These are phyloP conservation scores for Magnolia kwangsiensis DNA, from an alignment of 164 flowering plant genomes.

Conservation along the genomic window DNA sequence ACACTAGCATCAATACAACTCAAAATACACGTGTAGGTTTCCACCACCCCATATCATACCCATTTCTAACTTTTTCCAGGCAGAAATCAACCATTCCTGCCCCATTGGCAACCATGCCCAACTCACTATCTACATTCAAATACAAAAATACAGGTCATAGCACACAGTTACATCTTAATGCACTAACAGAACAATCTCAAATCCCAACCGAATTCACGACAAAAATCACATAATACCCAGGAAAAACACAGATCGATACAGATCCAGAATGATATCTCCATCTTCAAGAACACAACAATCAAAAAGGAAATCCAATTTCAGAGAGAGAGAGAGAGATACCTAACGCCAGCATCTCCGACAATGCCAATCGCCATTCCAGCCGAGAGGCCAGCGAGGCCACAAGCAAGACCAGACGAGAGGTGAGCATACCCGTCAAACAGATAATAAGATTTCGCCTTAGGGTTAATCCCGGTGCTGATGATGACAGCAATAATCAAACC, in stretches of 20 bases:
- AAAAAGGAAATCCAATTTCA: background rate
- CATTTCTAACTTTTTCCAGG: too few species aligned
- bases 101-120: too few species aligned
- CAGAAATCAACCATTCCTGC: too few species aligned
- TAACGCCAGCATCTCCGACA: slow-evolving; percentile 88
- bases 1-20: too few species aligned
- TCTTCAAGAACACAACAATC: background rate
- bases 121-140: too few species aligned
- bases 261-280: background rate
- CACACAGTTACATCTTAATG: too few species aligned
- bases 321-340: slow-evolving; percentile 30
- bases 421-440: slow-evolving; percentile 89
- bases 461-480: slow-evolving; percentile 88
- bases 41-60: too few species aligned
- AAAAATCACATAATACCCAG: background rate
- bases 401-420: slow-evolving; percentile 81
- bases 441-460: slow-evolving; percentile 78
- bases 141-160: too few species aligned
- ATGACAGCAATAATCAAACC: slow-evolving; percentile 83
- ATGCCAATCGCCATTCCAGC: slow-evolving; percentile 94
- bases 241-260: background rate
- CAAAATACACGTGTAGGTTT: too few species aligned
- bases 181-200: background rate
- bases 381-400: slow-evolving; percentile 90
- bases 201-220: background rate